Base-by-base conservation (phyloP, 2,329 filamentous ascomycete genomes). In the Colletotrichum kahawae region DNA sequence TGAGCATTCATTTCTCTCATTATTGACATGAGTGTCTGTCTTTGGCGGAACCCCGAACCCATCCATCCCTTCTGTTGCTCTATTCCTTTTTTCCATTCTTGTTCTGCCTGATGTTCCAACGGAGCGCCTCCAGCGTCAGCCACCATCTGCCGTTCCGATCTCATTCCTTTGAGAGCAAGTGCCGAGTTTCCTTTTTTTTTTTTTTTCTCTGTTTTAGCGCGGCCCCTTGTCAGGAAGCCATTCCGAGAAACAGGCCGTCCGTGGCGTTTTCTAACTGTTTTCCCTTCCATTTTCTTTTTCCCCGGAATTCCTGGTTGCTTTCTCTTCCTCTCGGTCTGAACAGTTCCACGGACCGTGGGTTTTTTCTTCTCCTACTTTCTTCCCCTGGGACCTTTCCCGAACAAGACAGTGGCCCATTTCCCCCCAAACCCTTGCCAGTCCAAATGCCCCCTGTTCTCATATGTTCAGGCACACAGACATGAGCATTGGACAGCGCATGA, bases 131-230 rank as follows among this genome's bases (percentile, higher is more conserved):
- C 21, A 6, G 34, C 33, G 18, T 27, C 33, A 56, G 59, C 64
- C 63, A 71, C 60, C 70, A 38, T 27, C 51, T 69, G 24, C 59
- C 59, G 60, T 60, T 70, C 70, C 56, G 27, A 68, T 74, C 31
- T 48, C 34, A 24, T 62, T 67, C 18, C 68, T 71, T 71, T 71
- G 57, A 34, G 18, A 24, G 43, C 71, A 59, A 74, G 60, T 70
- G 67, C 71, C 71, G 71, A 51, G 27, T 29, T 33, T 43, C 18
- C n/a, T 16, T 18, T 59, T 24, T 34, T 12, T 21, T 21, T 21
- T 21, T 21, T 21, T 21, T 21, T 21, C 60, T 60, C 48, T 21
- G 34, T 56, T 62, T 62, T 70, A 65, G 71, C 34, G n/a, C 57
- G 27, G 38, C 56, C 65, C 38, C 56, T 29, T 21, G 59, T 34